Conservation (phyloP, 2,329 filamentous ascomycete species). For the Chalaropsis thielavioides region DNA sequence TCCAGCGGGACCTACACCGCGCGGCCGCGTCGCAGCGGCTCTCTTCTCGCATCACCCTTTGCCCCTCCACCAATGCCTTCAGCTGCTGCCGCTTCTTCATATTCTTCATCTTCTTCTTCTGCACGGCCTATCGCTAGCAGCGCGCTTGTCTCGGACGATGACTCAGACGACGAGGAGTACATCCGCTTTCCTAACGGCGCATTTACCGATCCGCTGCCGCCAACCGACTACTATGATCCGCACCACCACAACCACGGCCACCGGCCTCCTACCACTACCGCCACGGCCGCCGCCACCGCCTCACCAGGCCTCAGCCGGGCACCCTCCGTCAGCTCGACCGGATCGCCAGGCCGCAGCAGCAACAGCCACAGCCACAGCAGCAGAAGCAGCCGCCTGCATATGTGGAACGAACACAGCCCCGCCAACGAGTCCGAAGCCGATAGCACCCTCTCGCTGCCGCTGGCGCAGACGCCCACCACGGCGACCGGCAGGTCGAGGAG, state of each 20-base stretch:
- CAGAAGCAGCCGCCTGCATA: background rate
- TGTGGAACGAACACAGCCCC: background rate
- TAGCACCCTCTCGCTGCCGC: background rate
- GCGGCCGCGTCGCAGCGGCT: conserved; percentile 1
- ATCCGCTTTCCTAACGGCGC: conserved; percentile 17
- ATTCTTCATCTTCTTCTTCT: background rate
- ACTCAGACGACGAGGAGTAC: conserved; percentile 16
- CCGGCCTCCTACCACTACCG: background rate
- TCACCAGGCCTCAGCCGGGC: background rate
- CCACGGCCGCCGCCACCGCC: background rate
- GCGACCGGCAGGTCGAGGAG: background rate
- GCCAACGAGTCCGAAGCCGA: background rate
- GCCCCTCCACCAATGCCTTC: background rate
- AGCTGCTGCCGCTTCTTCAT: background rate
- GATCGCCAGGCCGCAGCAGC: background rate
- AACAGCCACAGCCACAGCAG: background rate
- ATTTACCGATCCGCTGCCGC: conserved; percentile 12
- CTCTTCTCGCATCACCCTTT: background rate
- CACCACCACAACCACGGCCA: background rate
- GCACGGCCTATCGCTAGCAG: background rate
- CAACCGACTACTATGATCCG: background rate
- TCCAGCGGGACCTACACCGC: background rate
- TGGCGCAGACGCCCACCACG: background rate
- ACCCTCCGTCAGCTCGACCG: background rate
- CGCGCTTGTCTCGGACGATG: background rate